Evolutionary conservation across 1,139 yeast species (phyloP).

Genomic region (Taphrina sp.): DNA sequence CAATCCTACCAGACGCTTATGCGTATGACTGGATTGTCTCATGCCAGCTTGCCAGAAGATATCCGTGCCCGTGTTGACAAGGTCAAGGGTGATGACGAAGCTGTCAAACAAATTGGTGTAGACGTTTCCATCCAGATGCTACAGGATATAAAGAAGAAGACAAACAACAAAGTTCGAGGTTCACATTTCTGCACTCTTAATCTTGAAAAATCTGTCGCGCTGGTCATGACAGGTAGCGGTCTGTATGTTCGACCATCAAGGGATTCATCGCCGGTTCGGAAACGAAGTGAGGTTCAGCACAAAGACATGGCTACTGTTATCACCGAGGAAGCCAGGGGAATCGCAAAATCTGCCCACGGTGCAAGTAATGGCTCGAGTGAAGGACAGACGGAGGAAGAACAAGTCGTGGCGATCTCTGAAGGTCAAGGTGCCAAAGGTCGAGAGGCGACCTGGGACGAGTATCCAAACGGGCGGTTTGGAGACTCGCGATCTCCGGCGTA

Average conservation of each 20-base stretch:
- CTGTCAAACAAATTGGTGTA: constrained; percentile 80
- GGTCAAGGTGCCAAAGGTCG: constrained; percentile 57
- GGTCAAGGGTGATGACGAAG: constrained; percentile 74
- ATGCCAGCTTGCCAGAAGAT: constrained; percentile 73
- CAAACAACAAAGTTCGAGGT: constrained; percentile 61
- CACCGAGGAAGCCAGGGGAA: not conserved
- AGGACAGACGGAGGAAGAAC: not conserved
- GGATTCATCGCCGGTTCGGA: constrained; percentile 20
- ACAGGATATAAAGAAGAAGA: constrained; percentile 52
- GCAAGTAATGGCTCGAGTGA: not conserved
- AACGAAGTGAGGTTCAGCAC: not conserved
- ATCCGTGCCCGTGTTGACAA: constrained; percentile 56
- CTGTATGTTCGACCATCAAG: constrained; percentile 26
- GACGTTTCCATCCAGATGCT: constrained; percentile 66
- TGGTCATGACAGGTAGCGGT: constrained; percentile 63
- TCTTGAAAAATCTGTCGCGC: constrained; percentile 86
- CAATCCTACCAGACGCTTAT: constrained; percentile 81
- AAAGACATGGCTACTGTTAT: not conserved
- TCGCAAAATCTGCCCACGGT: not conserved
- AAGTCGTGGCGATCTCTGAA: constrained; percentile 27
- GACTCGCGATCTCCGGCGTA: constrained; percentile 93
- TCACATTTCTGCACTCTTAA: constrained; percentile 89
- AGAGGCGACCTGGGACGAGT: constrained; percentile 98
- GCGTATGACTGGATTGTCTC: constrained; percentile 85
- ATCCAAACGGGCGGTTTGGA: constrained; percentile 96